Percentiles rank a stretch among this genome's conserved stretches.
These are phyloP conservation scores for Ettlia oleoabundans DNA, from an alignment of 139 green algal species.

Conservation along the genomic window DNA sequence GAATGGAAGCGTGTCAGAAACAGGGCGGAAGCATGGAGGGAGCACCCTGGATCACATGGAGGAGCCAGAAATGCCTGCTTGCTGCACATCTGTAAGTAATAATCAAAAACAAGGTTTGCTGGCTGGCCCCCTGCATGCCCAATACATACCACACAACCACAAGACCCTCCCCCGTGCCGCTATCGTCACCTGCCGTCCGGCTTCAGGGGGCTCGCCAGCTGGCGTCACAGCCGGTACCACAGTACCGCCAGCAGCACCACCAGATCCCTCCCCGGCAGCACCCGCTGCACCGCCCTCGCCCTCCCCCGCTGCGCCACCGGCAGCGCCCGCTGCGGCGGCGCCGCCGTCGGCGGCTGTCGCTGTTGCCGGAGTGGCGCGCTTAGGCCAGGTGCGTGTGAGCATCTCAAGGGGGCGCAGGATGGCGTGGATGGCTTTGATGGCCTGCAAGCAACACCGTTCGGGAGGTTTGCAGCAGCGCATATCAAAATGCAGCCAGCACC, in stretches of 20 bases:
- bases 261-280: background rate
- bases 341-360: background rate
- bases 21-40: background rate
- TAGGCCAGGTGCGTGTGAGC: slow-evolving; percentile 67
- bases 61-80: no score
- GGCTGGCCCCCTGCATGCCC: no score
- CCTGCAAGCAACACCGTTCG: slow-evolving; percentile 6
- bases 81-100: no score
- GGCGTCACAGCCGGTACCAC: slow-evolving; percentile 27
- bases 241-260: slow-evolving; percentile 10
- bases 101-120: no score
- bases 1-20: background rate
- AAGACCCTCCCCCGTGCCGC: no score
- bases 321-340: background rate
- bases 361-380: background rate
- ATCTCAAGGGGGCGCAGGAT: slow-evolving; percentile 88
- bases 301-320: background rate
- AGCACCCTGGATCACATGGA: background rate
- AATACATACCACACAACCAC: no score
- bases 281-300: background rate
- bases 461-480: background rate
- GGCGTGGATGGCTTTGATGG: slow-evolving; percentile 58
- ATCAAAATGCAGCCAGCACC: background rate
- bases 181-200: slow-evolving; percentile 49
- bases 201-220: slow-evolving; percentile 23